A percentile compares a stretch with the other conserved stretches of the same genome.
Evolutionary conservation across 179 eudicot genomes (phyloP).

Genomic region (Silene noctiflora): DNA sequence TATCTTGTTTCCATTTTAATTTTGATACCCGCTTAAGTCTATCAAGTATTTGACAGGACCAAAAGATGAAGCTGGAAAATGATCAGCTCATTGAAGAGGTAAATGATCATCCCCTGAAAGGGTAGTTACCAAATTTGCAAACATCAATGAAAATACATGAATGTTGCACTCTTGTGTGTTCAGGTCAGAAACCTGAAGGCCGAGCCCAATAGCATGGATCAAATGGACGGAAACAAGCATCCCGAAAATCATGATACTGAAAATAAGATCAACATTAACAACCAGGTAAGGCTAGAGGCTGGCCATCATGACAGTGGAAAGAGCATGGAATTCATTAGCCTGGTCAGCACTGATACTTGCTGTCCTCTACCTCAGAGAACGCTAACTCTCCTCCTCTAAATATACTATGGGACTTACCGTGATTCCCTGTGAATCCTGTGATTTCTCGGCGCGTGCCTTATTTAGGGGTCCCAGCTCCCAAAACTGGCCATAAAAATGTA

Average conservation of each 20-base stretch:
- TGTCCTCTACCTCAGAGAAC: constrained; percentile 3
- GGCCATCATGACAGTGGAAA: constrained; percentile 4
- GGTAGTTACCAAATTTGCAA: not conserved
- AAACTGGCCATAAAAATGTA: not conserved
- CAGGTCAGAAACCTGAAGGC: constrained; percentile 25
- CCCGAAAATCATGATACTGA: not conserved
- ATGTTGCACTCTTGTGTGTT: constrained; percentile 3
- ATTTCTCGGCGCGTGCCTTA: not conserved
- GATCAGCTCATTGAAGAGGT: constrained; percentile 31
- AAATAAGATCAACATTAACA: not conserved
- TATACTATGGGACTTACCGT: not conserved
- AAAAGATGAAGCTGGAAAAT: constrained; percentile 23
- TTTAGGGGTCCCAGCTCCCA: not conserved
- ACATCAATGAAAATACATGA: not conserved
- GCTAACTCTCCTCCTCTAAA: constrained; percentile 5
- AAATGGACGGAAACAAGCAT: not conserved
- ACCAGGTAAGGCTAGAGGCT: not conserved
- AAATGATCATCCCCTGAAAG: not conserved
- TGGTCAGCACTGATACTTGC: not conserved
- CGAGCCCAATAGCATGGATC: not conserved
- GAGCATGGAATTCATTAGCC: constrained; percentile 12
- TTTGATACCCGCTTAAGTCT: not conserved
- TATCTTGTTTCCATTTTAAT: not conserved
- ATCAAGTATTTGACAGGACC: constrained; percentile 20
- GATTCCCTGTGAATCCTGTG: not conserved